phyloP scores from a whole-genome alignment of 176 grass and related monocot genomes.

The Secale cereale region DNA sequence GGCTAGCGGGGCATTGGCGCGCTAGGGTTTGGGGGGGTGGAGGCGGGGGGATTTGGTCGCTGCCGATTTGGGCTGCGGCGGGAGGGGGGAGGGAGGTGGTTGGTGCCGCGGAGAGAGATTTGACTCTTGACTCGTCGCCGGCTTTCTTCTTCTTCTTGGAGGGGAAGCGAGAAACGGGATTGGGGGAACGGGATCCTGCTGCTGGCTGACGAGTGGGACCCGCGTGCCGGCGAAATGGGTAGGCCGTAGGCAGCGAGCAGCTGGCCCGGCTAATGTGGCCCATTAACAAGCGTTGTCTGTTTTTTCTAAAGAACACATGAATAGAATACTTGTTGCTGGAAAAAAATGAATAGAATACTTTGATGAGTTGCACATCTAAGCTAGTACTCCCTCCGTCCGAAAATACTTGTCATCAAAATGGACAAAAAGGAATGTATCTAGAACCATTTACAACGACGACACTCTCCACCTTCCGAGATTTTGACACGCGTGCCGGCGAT shows the following conservation, averaged over 20 bases:
- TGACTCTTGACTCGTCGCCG: conserved; percentile 7
- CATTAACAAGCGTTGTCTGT: too few species aligned
- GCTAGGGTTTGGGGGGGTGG: conserved; percentile 19
- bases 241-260: neutral
- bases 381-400: too few species aligned
- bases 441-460: too few species aligned
- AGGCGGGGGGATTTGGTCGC: neutral
- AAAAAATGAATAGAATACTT: too few species aligned
- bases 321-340: too few species aligned
- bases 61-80: conserved; percentile 25
- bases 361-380: too few species aligned
- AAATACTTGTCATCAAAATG: too few species aligned
- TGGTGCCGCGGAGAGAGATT: conserved; percentile 6
- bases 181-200: neutral
- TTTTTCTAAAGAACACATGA: too few species aligned
- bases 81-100: neutral
- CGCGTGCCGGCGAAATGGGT: neutral
- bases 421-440: too few species aligned
- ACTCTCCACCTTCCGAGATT: too few species aligned
- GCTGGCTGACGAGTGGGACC: neutral
- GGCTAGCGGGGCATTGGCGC: conserved; percentile 25
- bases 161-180: neutral
- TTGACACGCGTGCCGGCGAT: too few species aligned
- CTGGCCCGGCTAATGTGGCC: too few species aligned
- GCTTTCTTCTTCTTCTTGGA: neutral